Base-by-base conservation (phyloP, 208 protist genomes). In the Angomonas ambiguus region DNA sequence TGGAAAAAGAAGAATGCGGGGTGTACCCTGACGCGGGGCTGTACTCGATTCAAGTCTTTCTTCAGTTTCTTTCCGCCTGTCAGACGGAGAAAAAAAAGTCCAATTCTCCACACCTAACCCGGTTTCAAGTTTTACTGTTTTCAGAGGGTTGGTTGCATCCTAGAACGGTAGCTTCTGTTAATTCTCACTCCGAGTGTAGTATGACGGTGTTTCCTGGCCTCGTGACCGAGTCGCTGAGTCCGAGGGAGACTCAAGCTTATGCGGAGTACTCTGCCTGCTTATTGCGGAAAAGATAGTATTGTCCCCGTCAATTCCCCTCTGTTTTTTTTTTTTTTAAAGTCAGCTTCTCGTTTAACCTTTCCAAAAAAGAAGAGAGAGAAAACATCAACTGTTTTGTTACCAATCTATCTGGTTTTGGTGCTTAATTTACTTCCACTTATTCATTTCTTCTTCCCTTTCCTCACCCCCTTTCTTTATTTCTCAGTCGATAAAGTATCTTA, bases 71-170 rank as follows among this genome's bases (percentile, higher is more conserved):
- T 31, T 63, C 55, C 20, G 10, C n/a, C 18, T 20, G 25, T 16
- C 60, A 34, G 22, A 5, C 57, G 4, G 8, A 48, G 2, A 31
- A 22, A 49, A 28, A 49, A 5, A 55, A 27, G 31, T 16, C 5
- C 22, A 59, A 30, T 35, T 31, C 10, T 20, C 16, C n/a, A 2
- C 2, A 59, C 11, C n/a, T 38, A 25, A 57, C n/a, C 10, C 8
- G 41, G 4, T 18, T 1, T 38, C 35, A 42, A 81, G 59, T 59
- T 65, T 27, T 77, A 72, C 28, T 64, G 81, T 32, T 76, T 90
- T 89, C 83, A 0, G 85, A 93, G 16, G 69, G 74, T n/a, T 89
- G 75, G 72, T 77, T 88, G 30, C 82, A 86, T 49, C 42, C 76
- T 18, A 73, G 84, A 16, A 88, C 71, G n/a, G 61, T 88, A 45